Evolutionary conservation across 148 eudicot genomes (phyloP), one percentile per base, ranked within the genome.

Genomic region (Rhododendron molle): DNA sequence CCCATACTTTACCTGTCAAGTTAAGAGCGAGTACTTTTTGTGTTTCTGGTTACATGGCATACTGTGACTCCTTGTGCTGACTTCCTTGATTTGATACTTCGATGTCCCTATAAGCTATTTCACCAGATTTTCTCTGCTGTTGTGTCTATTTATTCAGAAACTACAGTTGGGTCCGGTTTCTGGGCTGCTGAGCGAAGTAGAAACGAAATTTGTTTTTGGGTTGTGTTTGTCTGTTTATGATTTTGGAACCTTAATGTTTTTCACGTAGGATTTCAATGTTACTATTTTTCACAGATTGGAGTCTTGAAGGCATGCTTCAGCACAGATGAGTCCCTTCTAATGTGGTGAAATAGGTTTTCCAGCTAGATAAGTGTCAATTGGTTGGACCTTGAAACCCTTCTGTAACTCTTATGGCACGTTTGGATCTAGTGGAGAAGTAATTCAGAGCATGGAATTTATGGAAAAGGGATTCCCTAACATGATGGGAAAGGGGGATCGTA

Each of bases 221-320:
- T 32, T 30, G 38, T 69, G 76, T 71, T 71, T 12, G 74, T 4
- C 20, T 13, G 2, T 30, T 71, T 71, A 71, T 15, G 30, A 71
- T 71, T 71, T 30, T 71, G 2, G 20, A 65, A 71, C 73, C 73
- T 67, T 4, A 30, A 30, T 1, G 76, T 71, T 71, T 71, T 14
- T 5, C 76, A 65, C 30, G 9, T 10, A 10, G 71, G 71, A 9
- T 65, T 65, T 8, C 71, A 71, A 69, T 28, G 18, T 5, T 71
- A 71, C 36, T 71, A 4, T 4, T 71, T 43, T 72, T 28, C 60
- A 72, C 40, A 49, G 78, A 32, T 88, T 92, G 92, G 94, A 92
- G 83, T 88, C 88, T 84, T 90, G 93, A 91, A 86, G 81, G 73
- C 81, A 82, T 84, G 21, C 86, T 72, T 86, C 89, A 86, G 89